phyloP scores from a whole-genome alignment of 78 protist species.

The Dictyostelium brefeldianum region DNA sequence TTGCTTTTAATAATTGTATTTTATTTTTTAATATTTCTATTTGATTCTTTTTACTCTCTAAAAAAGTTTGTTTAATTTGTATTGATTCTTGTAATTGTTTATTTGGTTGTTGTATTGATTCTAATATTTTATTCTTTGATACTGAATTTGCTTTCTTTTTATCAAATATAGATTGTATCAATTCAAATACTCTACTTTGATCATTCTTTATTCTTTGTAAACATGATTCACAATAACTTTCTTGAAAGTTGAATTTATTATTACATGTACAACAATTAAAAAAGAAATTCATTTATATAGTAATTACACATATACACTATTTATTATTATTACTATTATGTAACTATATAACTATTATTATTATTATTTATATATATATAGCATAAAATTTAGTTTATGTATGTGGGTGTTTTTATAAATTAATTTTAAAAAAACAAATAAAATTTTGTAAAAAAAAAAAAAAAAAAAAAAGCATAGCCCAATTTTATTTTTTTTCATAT shows the following conservation, averaged over 20 bases:
- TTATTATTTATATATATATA: not conserved
- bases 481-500: too few relatives aligned
- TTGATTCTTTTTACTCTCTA: not conserved
- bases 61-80: not conserved
- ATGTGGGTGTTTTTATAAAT: too few relatives aligned
- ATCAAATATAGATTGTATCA: conserved; percentile 16
- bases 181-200: conserved; percentile 40
- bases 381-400: too few relatives aligned
- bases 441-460: too few relatives aligned
- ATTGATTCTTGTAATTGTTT: conserved; percentile 10
- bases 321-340: not conserved
- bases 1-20: not conserved
- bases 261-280: conserved; percentile 59
- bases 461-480: too few relatives aligned
- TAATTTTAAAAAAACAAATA: too few relatives aligned
- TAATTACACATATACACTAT: not conserved
- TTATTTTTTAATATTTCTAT: conserved; percentile 1
- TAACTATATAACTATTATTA: not conserved
- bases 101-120: not conserved
- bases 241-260: conserved; percentile 47
- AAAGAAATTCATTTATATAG: conserved; percentile 37
- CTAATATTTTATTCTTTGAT: not conserved
- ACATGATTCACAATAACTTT: conserved; percentile 52
- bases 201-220: conserved; percentile 16
- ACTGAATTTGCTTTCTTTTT: not conserved